Conservation (phyloP, 345 rosid species). For the Populus pruinosa region DNA sequence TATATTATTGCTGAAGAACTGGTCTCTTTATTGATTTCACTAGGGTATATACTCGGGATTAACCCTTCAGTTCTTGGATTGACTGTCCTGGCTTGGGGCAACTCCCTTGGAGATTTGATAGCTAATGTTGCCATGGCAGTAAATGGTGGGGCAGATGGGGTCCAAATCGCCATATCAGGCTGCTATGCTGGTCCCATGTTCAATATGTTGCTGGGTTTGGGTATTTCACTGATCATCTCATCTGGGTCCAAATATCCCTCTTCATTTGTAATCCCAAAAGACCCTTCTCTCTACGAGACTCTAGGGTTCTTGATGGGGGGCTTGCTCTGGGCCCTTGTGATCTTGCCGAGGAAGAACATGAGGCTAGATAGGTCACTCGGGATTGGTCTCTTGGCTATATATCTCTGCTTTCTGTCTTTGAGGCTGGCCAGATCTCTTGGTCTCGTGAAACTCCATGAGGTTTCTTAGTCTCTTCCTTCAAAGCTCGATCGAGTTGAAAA, state of each 20-base stretch:
- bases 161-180: constrained; percentile 83
- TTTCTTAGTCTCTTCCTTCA: neutral
- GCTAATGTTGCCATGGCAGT: constrained; percentile 75
- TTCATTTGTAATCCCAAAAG: constrained; percentile 51
- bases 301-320: constrained; percentile 64
- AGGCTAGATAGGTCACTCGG: constrained; percentile 61
- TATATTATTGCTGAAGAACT: constrained; percentile 79
- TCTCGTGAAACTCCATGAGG: constrained; percentile 20
- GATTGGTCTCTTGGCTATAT: constrained; percentile 67
- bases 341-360: constrained; percentile 70
- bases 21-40: constrained; percentile 64
- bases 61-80: constrained; percentile 80
- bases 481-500: neutral
- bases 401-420: constrained; percentile 59
- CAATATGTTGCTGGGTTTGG: constrained; percentile 73
- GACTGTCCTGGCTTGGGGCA: constrained; percentile 95
- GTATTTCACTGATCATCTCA: constrained; percentile 57
- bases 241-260: constrained; percentile 62
- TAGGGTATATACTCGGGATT: constrained; percentile 62
- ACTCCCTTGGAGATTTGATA: constrained; percentile 83
- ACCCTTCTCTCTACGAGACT: constrained; percentile 63
- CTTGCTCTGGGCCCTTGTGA: constrained; percentile 77
- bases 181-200: constrained; percentile 95
- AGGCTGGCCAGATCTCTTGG: constrained; percentile 48
- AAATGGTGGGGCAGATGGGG: constrained; percentile 73